These are phyloP conservation scores for Cercospora sp. DNA, from an alignment of 2,329 filamentous ascomycete species.

Conservation along the genomic window DNA sequence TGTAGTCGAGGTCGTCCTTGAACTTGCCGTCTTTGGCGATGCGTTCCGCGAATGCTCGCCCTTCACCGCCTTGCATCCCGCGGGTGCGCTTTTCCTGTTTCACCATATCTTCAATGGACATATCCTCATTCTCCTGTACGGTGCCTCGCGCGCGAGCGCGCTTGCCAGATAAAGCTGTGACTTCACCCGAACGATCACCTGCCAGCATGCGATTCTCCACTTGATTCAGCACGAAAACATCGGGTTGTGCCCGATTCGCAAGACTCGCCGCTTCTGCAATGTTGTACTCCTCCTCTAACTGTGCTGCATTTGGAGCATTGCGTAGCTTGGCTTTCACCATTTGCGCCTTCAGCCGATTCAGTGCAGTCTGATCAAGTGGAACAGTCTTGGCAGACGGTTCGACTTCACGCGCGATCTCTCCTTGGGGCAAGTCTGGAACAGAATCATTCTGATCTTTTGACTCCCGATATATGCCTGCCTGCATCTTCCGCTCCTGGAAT, in stretches of 20 bases:
- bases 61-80: slow-evolving; percentile 67
- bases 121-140: slow-evolving; percentile 89
- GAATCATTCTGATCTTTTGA: slow-evolving; percentile 34
- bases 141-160: slow-evolving; percentile 80
- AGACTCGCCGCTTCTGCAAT: slow-evolving; percentile 65
- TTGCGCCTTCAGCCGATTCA: slow-evolving; percentile 89
- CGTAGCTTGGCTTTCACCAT: slow-evolving; percentile 94
- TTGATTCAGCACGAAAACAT: slow-evolving; percentile 76
- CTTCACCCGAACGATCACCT: slow-evolving; percentile 70
- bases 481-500: slow-evolving; percentile 71
- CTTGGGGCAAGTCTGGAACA: slow-evolving; percentile 49
- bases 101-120: slow-evolving; percentile 96
- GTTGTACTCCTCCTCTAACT: slow-evolving; percentile 83
- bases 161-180: slow-evolving; percentile 74
- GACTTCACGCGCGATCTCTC: slow-evolving; percentile 59
- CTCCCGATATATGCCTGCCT: slow-evolving; percentile 53
- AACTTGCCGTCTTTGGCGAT: slow-evolving; percentile 94
- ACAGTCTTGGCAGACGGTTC: slow-evolving; percentile 51
- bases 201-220: slow-evolving; percentile 91
- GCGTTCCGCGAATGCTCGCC: slow-evolving; percentile 78
- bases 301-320: slow-evolving; percentile 69
- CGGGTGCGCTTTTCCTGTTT: slow-evolving; percentile 86
- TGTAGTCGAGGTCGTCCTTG: slow-evolving; percentile 89
- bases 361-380: slow-evolving; percentile 69
- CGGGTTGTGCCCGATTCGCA: slow-evolving; percentile 56